These are phyloP conservation scores for Penicillium coffeae DNA, from an alignment of 495 filamentous ascomycete genomes.

Conservation along the genomic window DNA sequence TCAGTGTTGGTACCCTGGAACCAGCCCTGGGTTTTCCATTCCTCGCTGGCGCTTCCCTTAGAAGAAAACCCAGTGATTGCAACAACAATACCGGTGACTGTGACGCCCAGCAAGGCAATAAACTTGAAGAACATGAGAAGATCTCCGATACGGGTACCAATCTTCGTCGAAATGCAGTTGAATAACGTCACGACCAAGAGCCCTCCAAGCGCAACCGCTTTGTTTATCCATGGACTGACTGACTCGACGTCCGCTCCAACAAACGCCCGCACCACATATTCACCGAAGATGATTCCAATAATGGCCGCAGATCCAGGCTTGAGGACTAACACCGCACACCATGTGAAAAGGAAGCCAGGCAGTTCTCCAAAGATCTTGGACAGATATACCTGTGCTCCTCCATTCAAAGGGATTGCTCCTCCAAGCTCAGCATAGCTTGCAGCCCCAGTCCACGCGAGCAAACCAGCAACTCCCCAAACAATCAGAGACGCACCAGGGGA, in stretches of 20 bases:
- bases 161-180: slow-evolving; percentile 85
- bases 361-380: slow-evolving; percentile 95
- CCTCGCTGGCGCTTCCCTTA: slow-evolving; percentile 68
- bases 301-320: slow-evolving; percentile 94
- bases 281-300: slow-evolving; percentile 95
- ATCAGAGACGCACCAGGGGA: slow-evolving; percentile 88
- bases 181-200: slow-evolving; percentile 72
- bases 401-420: slow-evolving; percentile 92
- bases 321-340: slow-evolving; percentile 89
- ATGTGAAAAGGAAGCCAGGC: slow-evolving; percentile 88
- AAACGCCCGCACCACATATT: slow-evolving; percentile 84
- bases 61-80: slow-evolving; percentile 79
- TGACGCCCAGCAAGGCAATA: slow-evolving; percentile 79
- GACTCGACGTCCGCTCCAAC: slow-evolving; percentile 76
- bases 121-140: slow-evolving; percentile 97
- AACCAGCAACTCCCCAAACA: slow-evolving; percentile 83
- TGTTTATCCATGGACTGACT: slow-evolving; percentile 82
- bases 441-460: slow-evolving; percentile 94
- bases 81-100: slow-evolving; percentile 84
- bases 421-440: slow-evolving; percentile 95
- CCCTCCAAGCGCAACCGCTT: slow-evolving; percentile 76
- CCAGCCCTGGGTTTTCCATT: slow-evolving; percentile 87
- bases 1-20: slow-evolving; percentile 82
- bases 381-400: slow-evolving; percentile 88
- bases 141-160: slow-evolving; percentile 82